Evolutionary conservation across 106 monocot genomes (phyloP).

Genomic region (Phalaenopsis equestris): DNA sequence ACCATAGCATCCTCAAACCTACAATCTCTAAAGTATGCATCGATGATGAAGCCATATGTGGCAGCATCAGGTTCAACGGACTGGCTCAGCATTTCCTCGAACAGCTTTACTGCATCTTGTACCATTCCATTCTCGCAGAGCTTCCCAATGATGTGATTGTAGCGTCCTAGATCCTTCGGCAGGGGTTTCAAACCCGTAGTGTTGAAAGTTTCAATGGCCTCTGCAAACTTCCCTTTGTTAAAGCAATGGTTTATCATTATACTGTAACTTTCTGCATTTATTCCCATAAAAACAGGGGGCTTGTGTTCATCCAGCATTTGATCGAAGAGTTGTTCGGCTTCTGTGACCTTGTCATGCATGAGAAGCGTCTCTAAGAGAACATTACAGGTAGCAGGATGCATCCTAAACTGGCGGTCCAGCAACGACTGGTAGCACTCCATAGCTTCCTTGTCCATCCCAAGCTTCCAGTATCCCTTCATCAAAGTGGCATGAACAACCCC

Average conservation of each 20-base stretch:
- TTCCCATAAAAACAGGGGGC: slow-evolving; percentile 41
- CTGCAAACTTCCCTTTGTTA: slow-evolving; percentile 41
- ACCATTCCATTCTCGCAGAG: slow-evolving; percentile 48
- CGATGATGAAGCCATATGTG: slow-evolving; percentile 53
- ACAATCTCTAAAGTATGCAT: slow-evolving; percentile 39
- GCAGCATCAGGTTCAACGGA: slow-evolving; percentile 46
- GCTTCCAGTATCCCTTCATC: slow-evolving; percentile 76
- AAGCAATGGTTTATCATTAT: slow-evolving; percentile 73
- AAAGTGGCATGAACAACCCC: slow-evolving; percentile 63
- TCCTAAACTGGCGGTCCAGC: slow-evolving; percentile 59
- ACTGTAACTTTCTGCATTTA: slow-evolving; percentile 66
- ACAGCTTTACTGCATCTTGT: slow-evolving; percentile 48
- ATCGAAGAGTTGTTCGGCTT: slow-evolving; percentile 48
- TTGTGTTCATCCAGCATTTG: slow-evolving; percentile 51
- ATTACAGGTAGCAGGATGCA: slow-evolving; percentile 67
- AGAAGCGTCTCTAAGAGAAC: slow-evolving; percentile 47
- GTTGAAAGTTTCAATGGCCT: slow-evolving; percentile 66
- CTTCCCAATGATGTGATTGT: slow-evolving; percentile 64
- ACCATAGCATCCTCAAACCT: slow-evolving; percentile 40
- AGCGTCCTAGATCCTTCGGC: slow-evolving; percentile 55
- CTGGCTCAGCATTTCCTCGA: slow-evolving; percentile 61
- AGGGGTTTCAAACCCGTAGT: slow-evolving; percentile 44
- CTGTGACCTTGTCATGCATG: slow-evolving; percentile 45
- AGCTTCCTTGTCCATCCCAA: slow-evolving; percentile 71
- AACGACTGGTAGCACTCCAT: slow-evolving; percentile 75